Percentiles rank a stretch among this genome's conserved stretches.
phyloP scores from a whole-genome alignment of 257 asterid genomes.

The Nicotiana paniculata region DNA sequence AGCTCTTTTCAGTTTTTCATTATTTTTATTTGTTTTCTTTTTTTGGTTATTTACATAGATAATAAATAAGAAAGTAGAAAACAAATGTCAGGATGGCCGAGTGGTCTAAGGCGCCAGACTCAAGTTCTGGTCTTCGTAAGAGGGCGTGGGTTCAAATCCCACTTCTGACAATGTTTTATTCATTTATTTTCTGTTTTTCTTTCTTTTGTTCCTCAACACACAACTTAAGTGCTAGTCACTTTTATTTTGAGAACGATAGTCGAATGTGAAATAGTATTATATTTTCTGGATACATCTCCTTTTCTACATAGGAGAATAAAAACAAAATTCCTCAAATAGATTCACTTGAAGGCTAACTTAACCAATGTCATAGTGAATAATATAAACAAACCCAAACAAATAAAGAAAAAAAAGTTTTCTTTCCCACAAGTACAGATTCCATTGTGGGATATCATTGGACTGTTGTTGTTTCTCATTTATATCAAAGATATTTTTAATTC shows the following conservation, averaged over 20 bases:
- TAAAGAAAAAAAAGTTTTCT: too few relatives aligned
- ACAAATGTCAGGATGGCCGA: conserved; percentile 78
- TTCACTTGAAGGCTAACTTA: not conserved
- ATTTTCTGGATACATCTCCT: not conserved
- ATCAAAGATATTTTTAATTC: too few relatives aligned
- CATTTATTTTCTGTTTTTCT: not conserved
- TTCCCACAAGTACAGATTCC: too few relatives aligned
- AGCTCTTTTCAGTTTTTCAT: not conserved
- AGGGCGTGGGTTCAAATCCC: conserved; percentile 90
- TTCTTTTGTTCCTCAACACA: not conserved
- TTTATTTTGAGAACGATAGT: not conserved
- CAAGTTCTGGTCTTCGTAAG: conserved; percentile 74
- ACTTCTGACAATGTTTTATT: conserved; percentile 27
- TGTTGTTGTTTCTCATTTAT: too few relatives aligned
- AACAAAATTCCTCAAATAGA: not conserved
- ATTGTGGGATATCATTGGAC: too few relatives aligned
- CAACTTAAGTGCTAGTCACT: not conserved
- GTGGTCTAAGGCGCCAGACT: conserved; percentile 98
- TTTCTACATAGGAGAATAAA: not conserved
- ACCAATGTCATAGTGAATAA: too few relatives aligned
- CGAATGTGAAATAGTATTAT: too few relatives aligned
- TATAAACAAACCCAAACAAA: too few relatives aligned
- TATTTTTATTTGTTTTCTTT: not conserved
- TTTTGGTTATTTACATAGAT: not conserved
- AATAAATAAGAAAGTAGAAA: accelerated